Evolutionary conservation across 2,329 filamentous ascomycete species (phyloP).

Genomic region (Xylaria arbuscula): DNA sequence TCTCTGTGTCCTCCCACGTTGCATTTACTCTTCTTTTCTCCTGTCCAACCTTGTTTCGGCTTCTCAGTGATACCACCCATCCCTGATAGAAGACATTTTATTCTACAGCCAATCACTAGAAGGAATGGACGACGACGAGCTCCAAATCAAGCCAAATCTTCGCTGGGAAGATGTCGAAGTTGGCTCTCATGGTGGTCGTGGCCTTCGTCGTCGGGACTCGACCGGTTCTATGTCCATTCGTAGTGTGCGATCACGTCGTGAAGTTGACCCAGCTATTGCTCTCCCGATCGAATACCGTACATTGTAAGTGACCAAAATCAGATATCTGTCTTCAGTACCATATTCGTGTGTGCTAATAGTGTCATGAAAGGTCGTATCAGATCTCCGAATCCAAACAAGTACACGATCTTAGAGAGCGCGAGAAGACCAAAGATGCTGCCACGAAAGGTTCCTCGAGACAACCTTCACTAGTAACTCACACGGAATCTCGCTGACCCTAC

Average conservation of each 20-base stretch:
- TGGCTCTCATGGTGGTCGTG: no score
- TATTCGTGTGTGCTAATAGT: slow-evolving; percentile 25
- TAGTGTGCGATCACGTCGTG: slow-evolving; percentile 53
- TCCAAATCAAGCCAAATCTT: no score
- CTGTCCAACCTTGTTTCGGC: slow-evolving; percentile 2
- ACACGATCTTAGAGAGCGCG: slow-evolving; percentile 51
- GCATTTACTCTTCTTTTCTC: background rate
- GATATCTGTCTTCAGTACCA: background rate
- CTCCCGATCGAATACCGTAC: slow-evolving; percentile 68
- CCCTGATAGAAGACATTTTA: no score
- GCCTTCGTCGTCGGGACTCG: slow-evolving; percentile 42
- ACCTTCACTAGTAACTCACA: no score
- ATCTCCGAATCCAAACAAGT: slow-evolving; percentile 64
- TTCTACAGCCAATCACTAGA: no score
- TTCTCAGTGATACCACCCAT: slow-evolving; percentile 1
- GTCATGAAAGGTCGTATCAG: slow-evolving; percentile 59
- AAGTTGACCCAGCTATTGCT: slow-evolving; percentile 55
- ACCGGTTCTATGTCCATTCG: slow-evolving; percentile 56
- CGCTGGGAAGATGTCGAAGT: no score
- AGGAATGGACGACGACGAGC: no score
- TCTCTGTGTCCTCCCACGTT: background rate
- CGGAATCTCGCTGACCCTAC: no score
- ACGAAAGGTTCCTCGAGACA: slow-evolving; percentile 48
- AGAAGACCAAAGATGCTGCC: slow-evolving; percentile 57
- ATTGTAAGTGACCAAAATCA: slow-evolving; percentile 54